phyloP scores from a whole-genome alignment of 805 yeast genomes.

The Lipomyces japonicus region DNA sequence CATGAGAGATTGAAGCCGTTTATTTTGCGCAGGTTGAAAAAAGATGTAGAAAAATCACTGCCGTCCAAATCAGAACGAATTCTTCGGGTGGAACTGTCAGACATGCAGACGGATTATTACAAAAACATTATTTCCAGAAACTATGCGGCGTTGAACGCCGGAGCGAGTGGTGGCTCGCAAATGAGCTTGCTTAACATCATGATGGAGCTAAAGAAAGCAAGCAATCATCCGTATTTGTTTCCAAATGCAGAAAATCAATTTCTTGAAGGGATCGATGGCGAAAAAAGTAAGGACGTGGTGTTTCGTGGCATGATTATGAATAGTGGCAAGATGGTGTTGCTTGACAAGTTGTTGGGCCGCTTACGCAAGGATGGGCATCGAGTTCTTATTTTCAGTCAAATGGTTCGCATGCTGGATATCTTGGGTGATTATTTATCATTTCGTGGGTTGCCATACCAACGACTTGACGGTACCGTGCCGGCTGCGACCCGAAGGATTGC shows the following conservation, averaged over 20 bases:
- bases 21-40: constrained; percentile 86
- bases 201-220: constrained; percentile 94
- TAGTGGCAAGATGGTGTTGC: constrained; percentile 94
- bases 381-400: constrained; percentile 90
- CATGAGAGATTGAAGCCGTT: constrained; percentile 86
- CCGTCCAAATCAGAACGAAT: constrained; percentile 96
- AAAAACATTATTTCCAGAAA: constrained; percentile 89
- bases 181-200: constrained; percentile 84
- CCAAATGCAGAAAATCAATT: constrained; percentile 85
- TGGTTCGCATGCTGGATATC: constrained; percentile 95
- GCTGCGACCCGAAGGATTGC: constrained; percentile 90
- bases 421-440: constrained; percentile 87
- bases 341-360: constrained; percentile 82
- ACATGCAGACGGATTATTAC: constrained; percentile 91
- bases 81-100: constrained; percentile 89
- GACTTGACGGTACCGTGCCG: constrained; percentile 95
- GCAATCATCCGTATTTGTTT: constrained; percentile 93
- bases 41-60: constrained; percentile 94
- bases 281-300: constrained; percentile 63
- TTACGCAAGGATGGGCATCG: constrained; percentile 92
- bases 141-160: constrained; percentile 85
- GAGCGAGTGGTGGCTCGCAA: constrained; percentile 69
- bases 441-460: constrained; percentile 82
- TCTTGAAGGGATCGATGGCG: constrained; percentile 59
- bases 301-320: constrained; percentile 93